A percentile compares a stretch with the other conserved stretches of the same genome.
These are phyloP conservation scores for Candida odintsovae DNA, from an alignment of 805 yeast species.

Conservation along the genomic window DNA sequence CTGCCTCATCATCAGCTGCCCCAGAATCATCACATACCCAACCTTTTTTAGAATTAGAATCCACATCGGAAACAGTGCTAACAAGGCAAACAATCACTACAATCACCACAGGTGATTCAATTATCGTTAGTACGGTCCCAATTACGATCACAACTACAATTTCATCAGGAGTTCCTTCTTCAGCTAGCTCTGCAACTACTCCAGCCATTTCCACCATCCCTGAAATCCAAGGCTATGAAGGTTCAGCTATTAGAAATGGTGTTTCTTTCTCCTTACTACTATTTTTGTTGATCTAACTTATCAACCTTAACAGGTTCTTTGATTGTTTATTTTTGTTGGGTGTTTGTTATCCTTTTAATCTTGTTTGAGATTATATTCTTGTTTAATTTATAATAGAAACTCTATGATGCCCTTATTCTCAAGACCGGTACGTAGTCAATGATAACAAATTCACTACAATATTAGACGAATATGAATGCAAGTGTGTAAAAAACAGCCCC, in stretches of 20 bases:
- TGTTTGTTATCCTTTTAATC: neutral
- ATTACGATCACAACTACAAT: neutral
- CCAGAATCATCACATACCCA: neutral
- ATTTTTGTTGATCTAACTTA: neutral
- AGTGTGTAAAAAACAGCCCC: neutral
- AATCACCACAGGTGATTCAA: neutral
- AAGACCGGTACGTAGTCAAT: too few species aligned
- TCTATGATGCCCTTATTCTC: neutral
- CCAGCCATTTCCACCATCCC: neutral
- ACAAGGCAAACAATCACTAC: neutral
- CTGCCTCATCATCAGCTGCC: neutral
- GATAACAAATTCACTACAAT: neutral
- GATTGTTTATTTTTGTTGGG: neutral
- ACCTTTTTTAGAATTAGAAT: neutral
- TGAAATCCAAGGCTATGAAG: neutral
- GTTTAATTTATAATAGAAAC: neutral
- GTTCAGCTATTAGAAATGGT: neutral
- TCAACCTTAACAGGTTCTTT: neutral
- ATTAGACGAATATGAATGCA: neutral
- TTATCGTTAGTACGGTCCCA: neutral
- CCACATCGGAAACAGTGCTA: neutral
- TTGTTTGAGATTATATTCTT: slow-evolving; percentile 21
- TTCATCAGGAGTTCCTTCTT: neutral
- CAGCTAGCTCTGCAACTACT: neutral
- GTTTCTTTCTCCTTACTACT: neutral